A percentile compares a stretch with the other conserved stretches of the same genome.
These are phyloP conservation scores for Rhizoclosmatium hyalinum DNA, from an alignment of 371 early-diverging fungal species.

Conservation along the genomic window DNA sequence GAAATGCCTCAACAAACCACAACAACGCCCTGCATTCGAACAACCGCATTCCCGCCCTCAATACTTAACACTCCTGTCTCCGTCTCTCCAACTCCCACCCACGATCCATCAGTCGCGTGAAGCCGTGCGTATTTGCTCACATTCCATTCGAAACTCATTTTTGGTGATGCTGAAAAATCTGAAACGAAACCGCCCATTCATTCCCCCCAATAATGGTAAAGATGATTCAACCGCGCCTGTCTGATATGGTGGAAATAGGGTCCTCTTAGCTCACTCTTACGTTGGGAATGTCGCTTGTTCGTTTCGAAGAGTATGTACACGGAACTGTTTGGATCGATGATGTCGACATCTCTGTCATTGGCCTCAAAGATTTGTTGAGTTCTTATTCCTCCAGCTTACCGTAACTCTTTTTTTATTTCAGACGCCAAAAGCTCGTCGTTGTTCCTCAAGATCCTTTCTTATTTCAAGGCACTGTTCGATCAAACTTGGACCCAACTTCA, in stretches of 20 bases:
- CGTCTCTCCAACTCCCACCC: neutral
- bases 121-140: neutral
- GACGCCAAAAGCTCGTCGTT: conserved; percentile 40
- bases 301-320: conserved; percentile 48
- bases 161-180: no score
- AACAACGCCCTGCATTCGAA: no score
- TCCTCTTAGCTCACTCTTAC: no score
- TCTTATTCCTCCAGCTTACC: neutral
- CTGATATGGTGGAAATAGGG: no score
- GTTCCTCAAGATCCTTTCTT: conserved; percentile 47
- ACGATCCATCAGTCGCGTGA: neutral
- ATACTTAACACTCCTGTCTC: no score
- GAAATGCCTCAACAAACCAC: no score
- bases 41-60: no score
- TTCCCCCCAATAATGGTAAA: no score
- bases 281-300: conserved; percentile 49
- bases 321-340: conserved; percentile 52
- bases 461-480: conserved; percentile 43
- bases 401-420: neutral
- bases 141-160: neutral
- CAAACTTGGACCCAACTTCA: conserved; percentile 64
- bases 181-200: no score
- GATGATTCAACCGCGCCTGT: no score
- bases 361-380: conserved; percentile 37
- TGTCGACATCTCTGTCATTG: conserved; percentile 37